Percentiles rank a stretch among this genome's conserved stretches.
Evolutionary conservation across 345 rosid species (phyloP).

Genomic region (Pelargonium nanum): DNA sequence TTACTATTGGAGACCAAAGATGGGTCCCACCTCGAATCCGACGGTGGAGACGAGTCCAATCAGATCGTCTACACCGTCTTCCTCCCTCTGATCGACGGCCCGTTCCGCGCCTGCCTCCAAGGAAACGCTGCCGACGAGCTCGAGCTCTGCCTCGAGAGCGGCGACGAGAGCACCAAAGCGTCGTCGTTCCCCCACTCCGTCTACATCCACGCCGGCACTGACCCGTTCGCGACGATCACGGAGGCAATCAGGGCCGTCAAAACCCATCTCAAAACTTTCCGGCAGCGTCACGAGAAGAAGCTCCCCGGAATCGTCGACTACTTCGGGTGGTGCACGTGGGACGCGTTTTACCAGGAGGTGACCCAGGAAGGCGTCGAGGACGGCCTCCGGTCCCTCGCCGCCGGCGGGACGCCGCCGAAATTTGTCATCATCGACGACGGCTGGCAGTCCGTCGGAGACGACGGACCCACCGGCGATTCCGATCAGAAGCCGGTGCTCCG

Average conservation of each 20-base stretch:
- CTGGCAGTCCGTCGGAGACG: slow-evolving; percentile 78
- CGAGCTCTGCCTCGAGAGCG: slow-evolving; percentile 89
- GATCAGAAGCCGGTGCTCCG: slow-evolving; percentile 29
- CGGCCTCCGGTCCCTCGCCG: slow-evolving; percentile 49
- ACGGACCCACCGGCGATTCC: slow-evolving; percentile 12
- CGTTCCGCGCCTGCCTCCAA: slow-evolving; percentile 70
- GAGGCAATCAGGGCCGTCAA: slow-evolving; percentile 69
- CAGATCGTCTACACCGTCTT: slow-evolving; percentile 69
- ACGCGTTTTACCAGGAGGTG: slow-evolving; percentile 89
- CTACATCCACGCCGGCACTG: slow-evolving; percentile 62
- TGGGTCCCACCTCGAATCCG: slow-evolving; percentile 63
- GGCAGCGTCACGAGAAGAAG: slow-evolving; percentile 80
- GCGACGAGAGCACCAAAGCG: slow-evolving; percentile 49
- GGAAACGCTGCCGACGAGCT: slow-evolving; percentile 64
- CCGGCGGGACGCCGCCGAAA: slow-evolving; percentile 75
- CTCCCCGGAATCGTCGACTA: slow-evolving; percentile 68
- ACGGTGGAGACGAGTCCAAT: slow-evolving; percentile 44
- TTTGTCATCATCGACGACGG: slow-evolving; percentile 94
- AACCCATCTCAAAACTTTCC: slow-evolving; percentile 60
- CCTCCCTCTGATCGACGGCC: slow-evolving; percentile 74
- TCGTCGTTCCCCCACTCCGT: slow-evolving; percentile 63
- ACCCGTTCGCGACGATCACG: slow-evolving; percentile 62
- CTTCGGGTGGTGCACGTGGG: slow-evolving; percentile 99
- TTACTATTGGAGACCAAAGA: slow-evolving; percentile 58
- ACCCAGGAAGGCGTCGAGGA: slow-evolving; percentile 91